Evolutionary conservation across 768 basidiomycete genomes (phyloP), one percentile per base, ranked within the genome.

Genomic region (Daedaleopsis sinensis): DNA sequence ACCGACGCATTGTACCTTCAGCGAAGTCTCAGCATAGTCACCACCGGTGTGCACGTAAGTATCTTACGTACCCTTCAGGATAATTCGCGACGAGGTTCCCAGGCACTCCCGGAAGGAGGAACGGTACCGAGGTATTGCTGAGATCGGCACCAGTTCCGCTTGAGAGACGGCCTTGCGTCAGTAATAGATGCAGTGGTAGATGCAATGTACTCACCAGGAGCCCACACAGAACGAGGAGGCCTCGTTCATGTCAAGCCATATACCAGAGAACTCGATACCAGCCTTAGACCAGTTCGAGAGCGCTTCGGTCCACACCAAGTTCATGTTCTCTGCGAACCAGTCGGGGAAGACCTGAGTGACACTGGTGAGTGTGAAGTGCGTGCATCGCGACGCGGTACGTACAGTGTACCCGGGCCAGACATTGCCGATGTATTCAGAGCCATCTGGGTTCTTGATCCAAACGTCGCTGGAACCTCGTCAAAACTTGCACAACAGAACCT

Each of bases 401-500:
- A 85, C 88, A 1, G 88, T 87, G 72, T 84, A 87, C 35, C 90
- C 88, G n/a, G 90, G 89, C 90, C 88, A 91, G 21, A 90, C 90
- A 68, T 86, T 79, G 10, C 91, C 91, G 2, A 91, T 69, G 72
- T 88, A 91, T 65, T 87, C 82, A 38, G 85, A 80, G 0, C 86
- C 86, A 66, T 92, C 87, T 0, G 86, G 86, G 71, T 92, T 91
- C 65, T 85, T 90, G 52, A 93, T 82, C 72, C 87, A 93, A 0
- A 85, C 80, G 49, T 84, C 80, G 15, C 87, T 89, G 60, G 8
- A 42, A 16, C 6, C 23, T 5, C 16, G 10, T 24, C 24, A 44
- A 35, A 59, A 9, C 46, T 10, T 15, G 42, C 13, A 9, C 16
- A 36, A 24, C 21, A 21, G 13, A n/a, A 16, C 15, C 24, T 16